phyloP scores from a whole-genome alignment of 306 rosid species.

The Calophaca sinica region DNA sequence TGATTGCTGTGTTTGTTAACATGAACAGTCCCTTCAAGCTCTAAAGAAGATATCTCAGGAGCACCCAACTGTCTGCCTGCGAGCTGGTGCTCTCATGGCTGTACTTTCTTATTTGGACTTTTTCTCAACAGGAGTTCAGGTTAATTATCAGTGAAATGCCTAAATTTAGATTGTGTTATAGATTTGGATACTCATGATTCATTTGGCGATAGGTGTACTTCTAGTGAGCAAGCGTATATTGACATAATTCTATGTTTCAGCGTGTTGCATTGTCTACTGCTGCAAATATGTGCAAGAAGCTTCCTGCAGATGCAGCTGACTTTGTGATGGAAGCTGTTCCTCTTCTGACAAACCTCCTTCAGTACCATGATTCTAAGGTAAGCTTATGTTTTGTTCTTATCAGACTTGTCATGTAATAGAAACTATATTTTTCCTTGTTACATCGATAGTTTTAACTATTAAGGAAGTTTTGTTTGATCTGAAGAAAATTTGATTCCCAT shows the following conservation, averaged over 20 bases:
- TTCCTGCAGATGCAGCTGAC: constrained; percentile 99
- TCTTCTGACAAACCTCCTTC: constrained; percentile 92
- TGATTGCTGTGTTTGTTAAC: constrained; percentile 47
- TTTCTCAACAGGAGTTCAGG: constrained; percentile 99
- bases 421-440: background rate
- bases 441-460: background rate
- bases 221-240: constrained; percentile 15
- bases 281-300: constrained; percentile 99
- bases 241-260: constrained; percentile 53
- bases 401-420: background rate
- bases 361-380: constrained; percentile 97
- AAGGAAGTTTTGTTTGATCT: background rate
- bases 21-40: constrained; percentile 95
- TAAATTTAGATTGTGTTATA: background rate
- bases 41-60: constrained; percentile 97
- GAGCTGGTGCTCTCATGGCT: constrained; percentile 99
- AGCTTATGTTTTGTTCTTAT: constrained; percentile 17
- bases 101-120: constrained; percentile 96
- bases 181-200: constrained; percentile 17
- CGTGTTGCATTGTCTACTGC: constrained; percentile 99
- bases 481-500: background rate
- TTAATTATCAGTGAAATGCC: constrained; percentile 39
- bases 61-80: constrained; percentile 97
- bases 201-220: background rate
- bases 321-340: constrained; percentile 99